Percentiles rank a stretch among this genome's conserved stretches.
Conservation (phyloP, 352 stramenopile genomes). For the Globisporangium barbulae region DNA sequence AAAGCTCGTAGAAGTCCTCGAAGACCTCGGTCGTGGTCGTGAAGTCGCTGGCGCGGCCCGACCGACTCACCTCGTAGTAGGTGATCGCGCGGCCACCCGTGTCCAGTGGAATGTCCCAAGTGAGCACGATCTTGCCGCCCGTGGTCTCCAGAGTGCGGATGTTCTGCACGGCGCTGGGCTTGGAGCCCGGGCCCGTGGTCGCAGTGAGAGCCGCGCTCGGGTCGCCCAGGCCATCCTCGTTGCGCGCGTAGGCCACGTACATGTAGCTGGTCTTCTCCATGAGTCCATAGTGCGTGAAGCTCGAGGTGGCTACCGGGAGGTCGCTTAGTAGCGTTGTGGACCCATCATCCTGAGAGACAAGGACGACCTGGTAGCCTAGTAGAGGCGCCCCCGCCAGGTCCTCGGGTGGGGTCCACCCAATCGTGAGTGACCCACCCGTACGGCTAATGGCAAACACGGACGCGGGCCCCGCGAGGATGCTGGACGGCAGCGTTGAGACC, state of each 20-base stretch:
- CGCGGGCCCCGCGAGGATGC: slow-evolving; percentile 26
- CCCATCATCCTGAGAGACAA: slow-evolving; percentile 9
- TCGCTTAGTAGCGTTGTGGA: slow-evolving; percentile 4
- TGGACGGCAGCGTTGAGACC: slow-evolving; percentile 34
- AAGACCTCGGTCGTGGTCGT: slow-evolving; percentile 21
- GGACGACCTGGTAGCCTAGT: slow-evolving; percentile 34
- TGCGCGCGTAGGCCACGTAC: slow-evolving; percentile 41
- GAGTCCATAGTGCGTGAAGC: slow-evolving; percentile 42
- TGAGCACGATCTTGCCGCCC: slow-evolving; percentile 33
- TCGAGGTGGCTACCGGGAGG: not conserved
- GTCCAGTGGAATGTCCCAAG: slow-evolving; percentile 44
- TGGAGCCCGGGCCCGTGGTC: slow-evolving; percentile 19
- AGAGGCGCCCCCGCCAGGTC: slow-evolving; percentile 49
- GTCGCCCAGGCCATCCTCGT: slow-evolving; percentile 39
- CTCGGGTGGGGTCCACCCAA: slow-evolving; percentile 42
- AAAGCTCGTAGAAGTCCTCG: slow-evolving; percentile 29
- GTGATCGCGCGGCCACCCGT: slow-evolving; percentile 37
- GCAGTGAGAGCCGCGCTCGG: slow-evolving; percentile 22
- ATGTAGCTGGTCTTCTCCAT: slow-evolving; percentile 37
- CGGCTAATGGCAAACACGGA: slow-evolving; percentile 14
- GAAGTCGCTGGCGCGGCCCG: slow-evolving; percentile 14
- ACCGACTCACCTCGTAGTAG: slow-evolving; percentile 39
- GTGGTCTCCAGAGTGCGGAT: slow-evolving; percentile 4
- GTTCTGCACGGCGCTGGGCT: slow-evolving; percentile 23
- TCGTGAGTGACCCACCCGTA: slow-evolving; percentile 42